Conservation (phyloP, 371 early-diverging fungal species). For the Lichtheimia ramosa region DNA sequence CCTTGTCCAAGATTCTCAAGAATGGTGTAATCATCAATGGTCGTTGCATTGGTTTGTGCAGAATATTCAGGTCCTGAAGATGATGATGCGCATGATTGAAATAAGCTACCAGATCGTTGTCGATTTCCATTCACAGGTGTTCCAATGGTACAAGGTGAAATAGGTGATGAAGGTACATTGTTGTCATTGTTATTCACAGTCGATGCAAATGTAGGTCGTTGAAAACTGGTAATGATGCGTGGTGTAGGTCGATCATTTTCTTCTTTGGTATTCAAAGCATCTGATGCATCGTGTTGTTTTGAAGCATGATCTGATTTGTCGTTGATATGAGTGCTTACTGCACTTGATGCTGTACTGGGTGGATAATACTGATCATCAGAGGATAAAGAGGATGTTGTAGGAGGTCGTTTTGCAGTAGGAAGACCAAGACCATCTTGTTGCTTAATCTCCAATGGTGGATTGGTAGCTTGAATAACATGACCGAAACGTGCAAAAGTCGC, state of each 20-base stretch:
- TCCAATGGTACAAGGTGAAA: conserved; percentile 13
- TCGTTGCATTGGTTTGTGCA: conserved; percentile 43
- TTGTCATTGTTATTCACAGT: neutral
- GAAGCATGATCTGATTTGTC: too few species aligned
- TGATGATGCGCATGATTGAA: neutral
- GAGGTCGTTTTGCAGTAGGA: conserved; percentile 14
- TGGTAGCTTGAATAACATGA: conserved; percentile 11
- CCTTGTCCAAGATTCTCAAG: conserved; percentile 69
- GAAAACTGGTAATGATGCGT: conserved; percentile 15
- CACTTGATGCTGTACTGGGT: neutral
- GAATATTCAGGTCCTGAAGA: conserved; percentile 28
- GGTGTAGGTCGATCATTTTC: conserved; percentile 7
- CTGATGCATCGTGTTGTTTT: too few species aligned
- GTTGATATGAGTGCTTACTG: too few species aligned
- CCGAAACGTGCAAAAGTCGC: conserved; percentile 51
- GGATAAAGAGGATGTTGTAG: neutral
- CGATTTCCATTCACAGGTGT: conserved; percentile 3
- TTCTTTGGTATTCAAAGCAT: neutral
- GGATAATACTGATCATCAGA: neutral
- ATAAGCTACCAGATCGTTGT: conserved; percentile 1
- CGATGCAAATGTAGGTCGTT: conserved; percentile 15
- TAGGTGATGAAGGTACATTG: conserved; percentile 6
- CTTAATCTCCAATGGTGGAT: conserved; percentile 13
- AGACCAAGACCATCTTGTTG: conserved; percentile 22
- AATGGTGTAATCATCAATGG: conserved; percentile 63